phyloP scores from a whole-genome alignment of 495 filamentous ascomycete genomes.

The Lindgomyces ingoldianus region DNA sequence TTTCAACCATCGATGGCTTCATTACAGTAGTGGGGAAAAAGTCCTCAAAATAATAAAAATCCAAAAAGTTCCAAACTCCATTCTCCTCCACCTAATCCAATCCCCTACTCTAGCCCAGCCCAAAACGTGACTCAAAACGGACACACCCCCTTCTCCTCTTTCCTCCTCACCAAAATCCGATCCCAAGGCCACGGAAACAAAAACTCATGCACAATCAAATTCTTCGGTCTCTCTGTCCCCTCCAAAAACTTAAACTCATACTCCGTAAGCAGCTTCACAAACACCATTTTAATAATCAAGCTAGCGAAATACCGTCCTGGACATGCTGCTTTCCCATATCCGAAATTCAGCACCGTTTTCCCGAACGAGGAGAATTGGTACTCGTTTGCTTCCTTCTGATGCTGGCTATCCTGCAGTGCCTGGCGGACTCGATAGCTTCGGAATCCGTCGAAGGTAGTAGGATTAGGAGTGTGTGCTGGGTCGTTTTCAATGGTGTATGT shows the following conservation, averaged over 20 bases:
- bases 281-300: neutral
- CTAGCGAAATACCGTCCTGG: slow-evolving; percentile 6
- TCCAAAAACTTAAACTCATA: slow-evolving; percentile 7
- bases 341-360: neutral
- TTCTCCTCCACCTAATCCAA: no score
- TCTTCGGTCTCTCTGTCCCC: neutral
- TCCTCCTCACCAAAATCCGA: neutral
- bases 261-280: slow-evolving; percentile 2
- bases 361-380: neutral
- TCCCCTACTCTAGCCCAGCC: no score
- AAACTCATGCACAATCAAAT: slow-evolving; percentile 4
- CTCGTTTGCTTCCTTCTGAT: neutral
- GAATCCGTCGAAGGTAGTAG: neutral
- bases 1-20: neutral
- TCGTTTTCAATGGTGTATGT: slow-evolving; percentile 7
- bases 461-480: neutral
- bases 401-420: neutral
- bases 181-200: slow-evolving; percentile 10
- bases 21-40: neutral
- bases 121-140: no score
- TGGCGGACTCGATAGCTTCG: neutral
- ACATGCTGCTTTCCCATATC: slow-evolving; percentile 7
- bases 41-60: neutral
- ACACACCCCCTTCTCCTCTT: neutral
- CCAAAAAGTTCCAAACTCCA: no score